Evolutionary conservation across 1,284 basidiomycete species (phyloP).

Genomic region (Pyrrhoderma lamaoense): DNA sequence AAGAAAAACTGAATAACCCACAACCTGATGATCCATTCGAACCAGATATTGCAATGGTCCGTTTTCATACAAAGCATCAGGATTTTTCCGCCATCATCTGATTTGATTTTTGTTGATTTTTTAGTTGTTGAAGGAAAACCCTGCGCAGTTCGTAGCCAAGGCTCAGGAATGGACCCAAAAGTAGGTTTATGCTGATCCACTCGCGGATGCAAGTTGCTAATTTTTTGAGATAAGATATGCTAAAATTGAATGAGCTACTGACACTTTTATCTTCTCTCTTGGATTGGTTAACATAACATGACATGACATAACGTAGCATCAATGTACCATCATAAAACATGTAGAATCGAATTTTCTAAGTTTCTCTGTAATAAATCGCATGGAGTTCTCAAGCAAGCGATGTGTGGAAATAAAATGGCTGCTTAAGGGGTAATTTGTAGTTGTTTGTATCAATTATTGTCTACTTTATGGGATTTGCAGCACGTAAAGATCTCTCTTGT

Average conservation of each 20-base stretch:
- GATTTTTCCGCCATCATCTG: too few relatives aligned
- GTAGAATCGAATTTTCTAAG: too few relatives aligned
- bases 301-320: too few relatives aligned
- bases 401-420: background rate
- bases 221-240: background rate
- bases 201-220: background rate
- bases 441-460: background rate
- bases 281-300: background rate
- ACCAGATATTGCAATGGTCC: constrained; percentile 62
- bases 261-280: background rate
- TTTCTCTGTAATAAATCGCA: background rate
- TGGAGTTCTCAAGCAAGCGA: too few relatives aligned
- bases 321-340: too few relatives aligned
- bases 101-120: too few relatives aligned
- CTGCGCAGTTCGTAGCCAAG: constrained; percentile 56
- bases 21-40: constrained; percentile 88
- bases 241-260: background rate
- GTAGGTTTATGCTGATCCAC: constrained; percentile 30
- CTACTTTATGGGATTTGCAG: background rate
- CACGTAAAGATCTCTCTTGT: background rate
- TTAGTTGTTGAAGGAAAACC: constrained; percentile 68
- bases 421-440: background rate
- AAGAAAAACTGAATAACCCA: constrained; percentile 83
- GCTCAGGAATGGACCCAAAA: constrained; percentile 81
- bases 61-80: constrained; percentile 6